Base-by-base conservation (phyloP, 495 filamentous ascomycete species). In the Xylaria castorea region DNA sequence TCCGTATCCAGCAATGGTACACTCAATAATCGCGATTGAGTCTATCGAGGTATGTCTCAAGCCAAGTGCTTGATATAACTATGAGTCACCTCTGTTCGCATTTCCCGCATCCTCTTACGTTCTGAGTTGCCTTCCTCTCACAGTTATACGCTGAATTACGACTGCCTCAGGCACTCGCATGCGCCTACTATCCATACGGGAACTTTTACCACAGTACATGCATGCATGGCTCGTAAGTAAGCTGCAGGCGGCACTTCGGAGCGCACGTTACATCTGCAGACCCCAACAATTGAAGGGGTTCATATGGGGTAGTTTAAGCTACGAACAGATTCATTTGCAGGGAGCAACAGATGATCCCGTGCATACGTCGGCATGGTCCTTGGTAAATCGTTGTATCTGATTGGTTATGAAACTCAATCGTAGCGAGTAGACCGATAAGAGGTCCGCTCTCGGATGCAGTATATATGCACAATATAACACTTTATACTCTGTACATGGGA, bases 391-490 rank as follows among this genome's bases (percentile, higher is more conserved):
- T 9, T n/a, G 32, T 51, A 42, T 51, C 38, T n/a, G 3, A 70
- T 70, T 61, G 55, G 67, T 14, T 58, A 27, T 22, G 50, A 34
- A 6, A 30, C 32, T 1, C 5, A 38, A 22, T 51, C 44, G 32
- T 22, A 68, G 66, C 44, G 30, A 38, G 51, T 34, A 34, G 30
- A 57, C 42, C 27, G 42, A 53, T 22, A 68, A 53, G 50, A 55
- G 22, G 44, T 64, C 57, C 68, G 60, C 58, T 64, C 60, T 71
- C 68, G 68, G 68, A 71, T 64, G 68, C 68, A 53, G 25, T 40
- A 42, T 42, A 42, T 42, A 42, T 42, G 38, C 38, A 42, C 38
- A 42, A 42, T 42, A 42, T 42, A 42, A 3, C 38, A 9, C 9
- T 34, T 12, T 53, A 14, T 18, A 48, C 12, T 68, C 14, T 70